Conservation (phyloP, 2,329 filamentous ascomycete species). For the Pseudovirgaria hyperparasitica region DNA sequence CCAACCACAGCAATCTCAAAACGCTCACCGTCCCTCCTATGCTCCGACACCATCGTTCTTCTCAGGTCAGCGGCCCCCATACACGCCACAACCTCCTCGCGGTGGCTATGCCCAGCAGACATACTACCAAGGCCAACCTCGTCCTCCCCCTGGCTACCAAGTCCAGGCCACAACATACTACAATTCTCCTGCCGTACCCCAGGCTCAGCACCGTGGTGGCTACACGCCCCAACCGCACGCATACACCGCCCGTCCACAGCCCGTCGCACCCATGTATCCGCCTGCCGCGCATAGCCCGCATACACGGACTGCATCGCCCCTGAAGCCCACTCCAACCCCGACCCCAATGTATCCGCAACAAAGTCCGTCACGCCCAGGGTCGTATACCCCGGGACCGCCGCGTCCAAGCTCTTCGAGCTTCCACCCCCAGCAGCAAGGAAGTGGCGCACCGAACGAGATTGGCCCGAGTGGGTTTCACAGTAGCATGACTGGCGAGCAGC, state of each 20-base stretch:
- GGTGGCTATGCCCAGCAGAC: conserved; percentile 19
- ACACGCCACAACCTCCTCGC: conserved; percentile 14
- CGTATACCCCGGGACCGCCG: conserved; percentile 12
- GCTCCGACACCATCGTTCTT: conserved; percentile 20
- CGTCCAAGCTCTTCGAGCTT: conserved; percentile 15
- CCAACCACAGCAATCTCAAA: conserved; percentile 22
- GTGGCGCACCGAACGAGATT: conserved; percentile 8
- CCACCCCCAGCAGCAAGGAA: conserved; percentile 10
- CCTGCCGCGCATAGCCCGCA: conserved; percentile 15
- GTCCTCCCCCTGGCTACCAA: conserved; percentile 9
- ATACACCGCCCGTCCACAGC: conserved; percentile 21
- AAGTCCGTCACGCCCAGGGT: conserved; percentile 13
- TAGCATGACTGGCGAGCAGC: conserved; percentile 13
- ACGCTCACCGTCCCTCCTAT: too few relatives aligned
- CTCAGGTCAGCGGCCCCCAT: conserved; percentile 14
- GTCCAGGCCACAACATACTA: conserved; percentile 21
- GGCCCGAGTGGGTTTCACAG: conserved; percentile 11
- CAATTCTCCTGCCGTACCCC: conserved; percentile 18
- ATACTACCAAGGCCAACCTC: conserved; percentile 16
- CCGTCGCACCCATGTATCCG: conserved; percentile 20
- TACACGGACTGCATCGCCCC: conserved; percentile 20
- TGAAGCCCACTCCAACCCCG: conserved; percentile 17
- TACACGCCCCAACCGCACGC: conserved; percentile 17
- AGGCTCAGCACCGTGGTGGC: conserved; percentile 18
- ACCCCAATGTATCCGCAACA: conserved; percentile 10